Percentiles rank a stretch among this genome's conserved stretches.
Evolutionary conservation across 495 filamentous ascomycete species (phyloP).

Genomic region (Trichoderma orchidacearum): DNA sequence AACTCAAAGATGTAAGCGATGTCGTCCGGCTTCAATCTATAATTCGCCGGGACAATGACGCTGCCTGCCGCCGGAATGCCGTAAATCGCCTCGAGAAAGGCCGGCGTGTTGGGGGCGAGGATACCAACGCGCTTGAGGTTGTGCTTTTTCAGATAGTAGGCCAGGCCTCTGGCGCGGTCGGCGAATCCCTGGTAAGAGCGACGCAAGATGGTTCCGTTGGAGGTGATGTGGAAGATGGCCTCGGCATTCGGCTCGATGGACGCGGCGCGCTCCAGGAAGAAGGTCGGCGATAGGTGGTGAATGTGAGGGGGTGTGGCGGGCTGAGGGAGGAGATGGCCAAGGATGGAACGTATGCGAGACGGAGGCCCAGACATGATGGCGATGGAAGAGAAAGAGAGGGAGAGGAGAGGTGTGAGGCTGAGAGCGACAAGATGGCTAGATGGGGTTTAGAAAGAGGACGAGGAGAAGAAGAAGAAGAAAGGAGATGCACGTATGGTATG

Average conservation of each 20-base stretch:
- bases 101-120: slow-evolving; percentile 82
- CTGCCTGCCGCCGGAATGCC: slow-evolving; percentile 76
- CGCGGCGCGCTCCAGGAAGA: slow-evolving; percentile 79
- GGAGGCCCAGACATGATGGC: slow-evolving; percentile 28
- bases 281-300: slow-evolving; percentile 76
- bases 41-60: slow-evolving; percentile 78
- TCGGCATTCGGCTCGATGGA: slow-evolving; percentile 77
- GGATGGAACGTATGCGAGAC: slow-evolving; percentile 38
- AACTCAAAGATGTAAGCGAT: slow-evolving; percentile 83
- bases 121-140: slow-evolving; percentile 61
- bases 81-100: slow-evolving; percentile 82
- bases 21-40: slow-evolving; percentile 76
- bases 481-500: no score
- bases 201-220: slow-evolving; percentile 56
- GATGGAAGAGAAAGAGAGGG: neutral
- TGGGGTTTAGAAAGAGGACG: neutral
- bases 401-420: neutral
- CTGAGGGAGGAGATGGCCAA: slow-evolving; percentile 44
- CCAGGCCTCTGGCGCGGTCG: slow-evolving; percentile 71
- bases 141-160: slow-evolving; percentile 69
- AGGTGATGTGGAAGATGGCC: slow-evolving; percentile 79
- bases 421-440: no score
- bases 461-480: neutral
- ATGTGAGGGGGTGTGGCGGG: slow-evolving; percentile 37
- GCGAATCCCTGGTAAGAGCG: slow-evolving; percentile 70